These are phyloP conservation scores for Lipomyces kockii DNA, from an alignment of 805 yeast genomes.

Conservation along the genomic window DNA sequence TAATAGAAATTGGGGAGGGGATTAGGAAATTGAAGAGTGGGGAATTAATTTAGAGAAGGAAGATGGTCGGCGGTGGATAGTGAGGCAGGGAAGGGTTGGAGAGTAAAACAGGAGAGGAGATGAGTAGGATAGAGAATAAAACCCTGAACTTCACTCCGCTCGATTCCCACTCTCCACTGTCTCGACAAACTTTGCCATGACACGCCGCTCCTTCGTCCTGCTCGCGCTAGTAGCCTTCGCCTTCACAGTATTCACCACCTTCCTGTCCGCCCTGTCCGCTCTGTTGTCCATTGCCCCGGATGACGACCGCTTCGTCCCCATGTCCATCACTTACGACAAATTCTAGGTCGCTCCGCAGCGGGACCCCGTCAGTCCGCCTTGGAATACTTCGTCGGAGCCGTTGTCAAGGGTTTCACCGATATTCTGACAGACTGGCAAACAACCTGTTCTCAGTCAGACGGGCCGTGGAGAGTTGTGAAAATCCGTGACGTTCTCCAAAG, in stretches of 20 bases:
- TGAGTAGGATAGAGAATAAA: too few species aligned
- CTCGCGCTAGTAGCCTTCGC: constrained; percentile 15
- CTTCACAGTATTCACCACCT: constrained; percentile 18
- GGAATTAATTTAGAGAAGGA: too few species aligned
- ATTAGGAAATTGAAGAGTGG: too few species aligned
- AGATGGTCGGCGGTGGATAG: too few species aligned
- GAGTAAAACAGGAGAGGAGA: too few species aligned
- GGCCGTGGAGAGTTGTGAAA: too few species aligned
- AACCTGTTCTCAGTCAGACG: too few species aligned
- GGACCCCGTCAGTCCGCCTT: constrained; percentile 24
- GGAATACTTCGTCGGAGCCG: constrained; percentile 33
- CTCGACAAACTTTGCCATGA: constrained; percentile 7
- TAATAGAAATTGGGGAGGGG: too few species aligned
- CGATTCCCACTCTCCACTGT: not conserved
- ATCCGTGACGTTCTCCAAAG: too few species aligned
- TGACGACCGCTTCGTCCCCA: constrained; percentile 15
- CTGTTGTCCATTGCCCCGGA: constrained; percentile 7
- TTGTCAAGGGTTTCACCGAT: too few species aligned
- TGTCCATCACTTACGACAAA: constrained; percentile 35
- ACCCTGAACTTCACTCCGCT: not conserved
- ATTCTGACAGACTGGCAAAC: too few species aligned
- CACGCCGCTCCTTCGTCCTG: constrained; percentile 24
- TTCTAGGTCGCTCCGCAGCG: constrained; percentile 34
- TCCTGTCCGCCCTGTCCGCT: constrained; percentile 16
- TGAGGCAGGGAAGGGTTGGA: too few species aligned